These are phyloP conservation scores for Apium graveolens DNA, from an alignment of 129 eudicot species.

Conservation along the genomic window DNA sequence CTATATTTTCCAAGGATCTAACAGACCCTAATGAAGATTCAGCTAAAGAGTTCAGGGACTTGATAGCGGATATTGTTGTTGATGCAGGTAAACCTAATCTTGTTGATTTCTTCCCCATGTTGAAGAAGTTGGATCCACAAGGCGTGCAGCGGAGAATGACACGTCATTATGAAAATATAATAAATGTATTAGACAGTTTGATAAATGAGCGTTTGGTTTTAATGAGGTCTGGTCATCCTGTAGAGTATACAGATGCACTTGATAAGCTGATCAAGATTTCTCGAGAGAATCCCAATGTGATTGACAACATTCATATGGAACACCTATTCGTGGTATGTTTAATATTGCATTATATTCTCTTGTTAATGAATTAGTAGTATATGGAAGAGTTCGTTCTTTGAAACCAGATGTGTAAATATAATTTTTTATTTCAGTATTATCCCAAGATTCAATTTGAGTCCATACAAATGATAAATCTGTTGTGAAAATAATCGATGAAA, in stretches of 20 bases:
- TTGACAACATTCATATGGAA: conserved; percentile 29
- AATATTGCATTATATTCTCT: no score
- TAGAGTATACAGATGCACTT: conserved; percentile 22
- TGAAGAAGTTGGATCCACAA: conserved; percentile 30
- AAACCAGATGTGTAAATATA: no score
- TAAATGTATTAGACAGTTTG: conserved; percentile 24
- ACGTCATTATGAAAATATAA: conserved; percentile 19
- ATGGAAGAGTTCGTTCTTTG: no score
- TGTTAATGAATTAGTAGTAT: no score
- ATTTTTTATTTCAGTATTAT: no score
- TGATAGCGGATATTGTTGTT: conserved; percentile 34
- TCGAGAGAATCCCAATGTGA: conserved; percentile 25
- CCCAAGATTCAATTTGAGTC: no score
- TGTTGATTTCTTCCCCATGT: conserved; percentile 41
- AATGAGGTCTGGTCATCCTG: not conserved
- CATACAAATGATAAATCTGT: not conserved
- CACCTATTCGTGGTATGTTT: conserved; percentile 27
- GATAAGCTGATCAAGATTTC: no score
- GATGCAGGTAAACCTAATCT: conserved; percentile 43
- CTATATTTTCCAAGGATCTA: conserved; percentile 43
- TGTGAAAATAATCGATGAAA: no score
- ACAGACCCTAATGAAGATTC: conserved; percentile 31
- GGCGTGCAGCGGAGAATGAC: conserved; percentile 27
- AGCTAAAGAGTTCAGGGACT: conserved; percentile 46
- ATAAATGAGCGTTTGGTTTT: conserved; percentile 29